These are phyloP conservation scores for Thermothielavioides terrestris DNA, from an alignment of 495 filamentous ascomycete species.

Conservation along the genomic window DNA sequence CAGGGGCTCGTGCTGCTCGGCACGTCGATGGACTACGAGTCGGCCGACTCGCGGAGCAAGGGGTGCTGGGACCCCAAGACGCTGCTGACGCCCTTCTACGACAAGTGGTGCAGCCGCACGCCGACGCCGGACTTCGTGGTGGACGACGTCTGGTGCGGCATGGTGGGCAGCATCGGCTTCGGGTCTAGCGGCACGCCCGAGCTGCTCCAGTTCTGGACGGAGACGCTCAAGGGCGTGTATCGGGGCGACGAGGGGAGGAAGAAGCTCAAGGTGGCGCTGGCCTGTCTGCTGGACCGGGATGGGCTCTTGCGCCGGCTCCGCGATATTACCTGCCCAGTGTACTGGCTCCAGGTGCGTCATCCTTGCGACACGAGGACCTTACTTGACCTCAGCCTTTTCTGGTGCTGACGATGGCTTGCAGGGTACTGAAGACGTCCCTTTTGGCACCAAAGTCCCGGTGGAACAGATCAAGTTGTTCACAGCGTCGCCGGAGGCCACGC, in stretches of 20 bases:
- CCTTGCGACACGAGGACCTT: background rate
- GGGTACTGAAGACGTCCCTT: constrained; percentile 50
- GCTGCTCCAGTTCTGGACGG: constrained; percentile 42
- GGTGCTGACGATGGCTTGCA: constrained; percentile 12
- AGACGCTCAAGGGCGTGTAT: constrained; percentile 48
- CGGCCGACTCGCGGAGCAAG: constrained; percentile 40
- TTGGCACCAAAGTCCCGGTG: constrained; percentile 36
- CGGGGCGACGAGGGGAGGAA: constrained; percentile 49
- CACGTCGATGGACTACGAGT: constrained; percentile 55
- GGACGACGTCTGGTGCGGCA: constrained; percentile 45
- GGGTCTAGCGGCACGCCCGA: constrained; percentile 36
- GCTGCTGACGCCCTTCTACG: constrained; percentile 33
- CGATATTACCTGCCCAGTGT: constrained; percentile 51
- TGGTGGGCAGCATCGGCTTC: constrained; percentile 49
- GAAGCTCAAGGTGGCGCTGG: constrained; percentile 48
- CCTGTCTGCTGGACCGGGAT: constrained; percentile 52
- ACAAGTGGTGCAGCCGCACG: constrained; percentile 38
- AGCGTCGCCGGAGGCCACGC: constrained; percentile 39
- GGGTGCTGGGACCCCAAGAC: constrained; percentile 50
- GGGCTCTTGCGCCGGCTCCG: constrained; percentile 44
- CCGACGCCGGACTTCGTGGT: constrained; percentile 47
- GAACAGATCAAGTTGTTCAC: constrained; percentile 54
- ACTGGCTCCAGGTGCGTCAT: constrained; percentile 53
- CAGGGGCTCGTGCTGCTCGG: constrained; percentile 51
- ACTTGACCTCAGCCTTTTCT: too few relatives aligned